Base-by-base conservation (phyloP, 805 yeast species). In the Yarrowia osloensis region DNA sequence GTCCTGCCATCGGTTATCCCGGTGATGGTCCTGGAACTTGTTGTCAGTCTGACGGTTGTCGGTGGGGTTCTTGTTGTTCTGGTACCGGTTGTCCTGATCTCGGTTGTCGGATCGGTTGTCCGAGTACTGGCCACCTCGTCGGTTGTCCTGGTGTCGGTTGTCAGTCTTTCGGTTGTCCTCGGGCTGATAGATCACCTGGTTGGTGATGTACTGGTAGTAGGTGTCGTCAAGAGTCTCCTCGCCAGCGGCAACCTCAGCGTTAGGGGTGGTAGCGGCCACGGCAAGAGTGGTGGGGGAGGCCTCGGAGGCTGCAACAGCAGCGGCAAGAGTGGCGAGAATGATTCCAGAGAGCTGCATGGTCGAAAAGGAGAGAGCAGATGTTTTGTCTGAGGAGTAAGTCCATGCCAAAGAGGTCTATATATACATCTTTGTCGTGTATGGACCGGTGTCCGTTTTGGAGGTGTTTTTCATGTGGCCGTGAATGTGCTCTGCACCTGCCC, bases 1-100 rank as follows among this genome's bases (percentile, higher is more conserved):
- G 19, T 46, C 52, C 52, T 46, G 52, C 33, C 29, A 49, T 11
- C 12, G n/a, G 55, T 49, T 49, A 19, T 49, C 55, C 8, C 55
- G 55, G 17, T 50, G 57, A 40, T 50, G 40, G 19, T 52, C 61
- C 61, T 54, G 61, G 44, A 24, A 54, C 61, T 24, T 24, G 31
- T 54, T 54, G 61, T 54, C 61, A 5, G 61, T 24, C 61, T 24
- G 44, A 28, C 61, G 61, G 33, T 35, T 35, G 24, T 54, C 61
- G 24, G 33, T 12, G 57, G 57, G 57, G 57, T 31, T 50, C 37
- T 33, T 44, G 44, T 54, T 35, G 61, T 54, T 54, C 44, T 54
- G 61, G 61, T 35, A 54, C 61, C 61, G 61, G 33, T 54, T 54
- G 61, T 54, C 61, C 61, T 54, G 61, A n/a, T 35, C 61, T n/a